Base-by-base conservation (phyloP, 73 alveolate species). In the Paraurostyla sp. region DNA sequence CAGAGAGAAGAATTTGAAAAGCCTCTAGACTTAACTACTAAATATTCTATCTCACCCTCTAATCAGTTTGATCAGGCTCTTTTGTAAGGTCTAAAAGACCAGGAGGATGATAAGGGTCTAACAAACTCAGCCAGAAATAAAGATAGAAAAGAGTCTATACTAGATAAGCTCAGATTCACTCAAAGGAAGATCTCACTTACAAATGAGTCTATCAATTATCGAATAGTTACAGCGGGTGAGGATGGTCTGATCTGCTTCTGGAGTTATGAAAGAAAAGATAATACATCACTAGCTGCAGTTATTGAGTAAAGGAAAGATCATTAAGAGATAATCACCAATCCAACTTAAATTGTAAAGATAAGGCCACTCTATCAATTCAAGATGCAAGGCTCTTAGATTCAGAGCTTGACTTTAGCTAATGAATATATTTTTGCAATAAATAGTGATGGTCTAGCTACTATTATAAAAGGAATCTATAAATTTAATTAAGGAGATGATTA, bases 201-300 rank as follows among this genome's bases (percentile, higher is more conserved):
- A 7, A 1, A 7, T 38, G 82, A 65, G 41, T 58, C 35, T 35
- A 16, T 9, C 2, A 38, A 25, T 30, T 73, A 43, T 73, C 11
- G 86, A 42, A 43, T 73, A 73, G 71, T 73, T 23, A 25, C 86
- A 18, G 41, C 86, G 20, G 86, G 86, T 0, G 86, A 73, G 16
- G 86, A 73, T 38, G 11, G 86, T 56, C 29, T 2, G 27, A 33
- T 73, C 6, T 49, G 65, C 22, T 73, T 73, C 29, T 73, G 86
- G 86, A 73, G 48, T 73, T 73, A 33, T 73, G 86, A 73, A 50
- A 32, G 82, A 65, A 7, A 38, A 38, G 58, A 65, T 36, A 40
- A 11, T 38, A 1, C 1, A 38, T 35, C 30, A 9, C 32, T 1
- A 65, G 41, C 58, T 65, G 35, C 58, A 25, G 16, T 11, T 20